Conservation (phyloP, 495 filamentous ascomycete genomes). For the Trichocladium uniseriatum region DNA sequence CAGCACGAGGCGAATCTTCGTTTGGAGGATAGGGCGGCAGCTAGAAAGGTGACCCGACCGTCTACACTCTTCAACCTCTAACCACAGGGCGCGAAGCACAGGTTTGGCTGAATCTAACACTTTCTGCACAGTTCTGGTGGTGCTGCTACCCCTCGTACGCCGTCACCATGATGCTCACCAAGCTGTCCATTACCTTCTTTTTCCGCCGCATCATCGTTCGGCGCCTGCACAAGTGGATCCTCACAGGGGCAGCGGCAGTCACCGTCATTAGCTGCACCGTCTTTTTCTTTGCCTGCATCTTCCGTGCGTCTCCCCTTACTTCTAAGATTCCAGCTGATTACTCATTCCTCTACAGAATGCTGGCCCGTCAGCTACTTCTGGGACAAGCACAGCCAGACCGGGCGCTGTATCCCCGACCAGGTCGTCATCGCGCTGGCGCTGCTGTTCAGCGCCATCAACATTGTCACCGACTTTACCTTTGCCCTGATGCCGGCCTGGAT, state of each 20-base stretch:
- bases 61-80: too few species aligned
- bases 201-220: constrained; percentile 34
- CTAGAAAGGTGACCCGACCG: constrained; percentile 7
- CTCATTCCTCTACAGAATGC: too few species aligned
- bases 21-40: background rate
- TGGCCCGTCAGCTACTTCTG: constrained; percentile 31
- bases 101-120: too few species aligned
- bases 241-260: constrained; percentile 24
- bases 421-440: constrained; percentile 18
- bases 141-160: constrained; percentile 18
- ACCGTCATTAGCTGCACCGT: constrained; percentile 27
- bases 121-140: constrained; percentile 20
- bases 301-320: too few species aligned
- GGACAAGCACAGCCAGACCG: constrained; percentile 14
- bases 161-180: constrained; percentile 24
- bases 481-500: constrained; percentile 27
- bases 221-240: constrained; percentile 29
- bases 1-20: background rate
- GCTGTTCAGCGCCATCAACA: constrained; percentile 19
- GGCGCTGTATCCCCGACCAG: constrained; percentile 20
- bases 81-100: too few species aligned
- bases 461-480: constrained; percentile 27
- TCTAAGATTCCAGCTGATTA: too few species aligned
- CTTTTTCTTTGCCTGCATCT: constrained; percentile 34
- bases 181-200: constrained; percentile 36